phyloP scores from a whole-genome alignment of 108 stramenopile species.

The Skeletonema marinoi region DNA sequence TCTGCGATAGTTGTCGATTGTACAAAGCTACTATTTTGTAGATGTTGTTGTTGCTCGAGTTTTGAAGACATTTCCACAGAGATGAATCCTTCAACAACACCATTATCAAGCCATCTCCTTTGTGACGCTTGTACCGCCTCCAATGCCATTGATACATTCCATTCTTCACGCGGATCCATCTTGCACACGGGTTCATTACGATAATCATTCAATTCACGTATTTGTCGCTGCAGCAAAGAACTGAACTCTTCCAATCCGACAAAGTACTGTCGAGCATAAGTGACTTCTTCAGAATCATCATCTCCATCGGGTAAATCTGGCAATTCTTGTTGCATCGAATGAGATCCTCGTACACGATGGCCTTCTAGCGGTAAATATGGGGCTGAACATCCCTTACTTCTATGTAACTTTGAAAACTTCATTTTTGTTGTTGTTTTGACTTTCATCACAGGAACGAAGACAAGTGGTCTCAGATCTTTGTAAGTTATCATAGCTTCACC shows the following conservation, averaged over 20 bases:
- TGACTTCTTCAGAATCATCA: slow-evolving; percentile 39
- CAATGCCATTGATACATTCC: slow-evolving; percentile 17
- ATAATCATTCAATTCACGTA: slow-evolving; percentile 35
- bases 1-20: background rate
- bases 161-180: slow-evolving; percentile 30
- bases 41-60: background rate
- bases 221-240: slow-evolving; percentile 12
- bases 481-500: slow-evolving; percentile 44
- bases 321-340: background rate
- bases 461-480: slow-evolving; percentile 67
- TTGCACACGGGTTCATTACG: slow-evolving; percentile 18
- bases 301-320: slow-evolving; percentile 40
- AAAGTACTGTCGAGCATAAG: slow-evolving; percentile 37
- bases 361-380: slow-evolving; percentile 63
- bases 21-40: background rate
- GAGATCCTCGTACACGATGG: slow-evolving; percentile 14
- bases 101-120: slow-evolving; percentile 28
- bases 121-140: slow-evolving; percentile 38
- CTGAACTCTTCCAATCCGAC: slow-evolving; percentile 30
- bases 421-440: slow-evolving; percentile 17
- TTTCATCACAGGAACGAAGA: slow-evolving; percentile 45
- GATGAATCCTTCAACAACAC: slow-evolving; percentile 29
- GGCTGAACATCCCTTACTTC: slow-evolving; percentile 51
- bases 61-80: slow-evolving; percentile 26
- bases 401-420: slow-evolving; percentile 67